These are phyloP conservation scores for Puccinellia tenuiflora DNA, from an alignment of 176 grass and related monocot genomes.

Conservation along the genomic window DNA sequence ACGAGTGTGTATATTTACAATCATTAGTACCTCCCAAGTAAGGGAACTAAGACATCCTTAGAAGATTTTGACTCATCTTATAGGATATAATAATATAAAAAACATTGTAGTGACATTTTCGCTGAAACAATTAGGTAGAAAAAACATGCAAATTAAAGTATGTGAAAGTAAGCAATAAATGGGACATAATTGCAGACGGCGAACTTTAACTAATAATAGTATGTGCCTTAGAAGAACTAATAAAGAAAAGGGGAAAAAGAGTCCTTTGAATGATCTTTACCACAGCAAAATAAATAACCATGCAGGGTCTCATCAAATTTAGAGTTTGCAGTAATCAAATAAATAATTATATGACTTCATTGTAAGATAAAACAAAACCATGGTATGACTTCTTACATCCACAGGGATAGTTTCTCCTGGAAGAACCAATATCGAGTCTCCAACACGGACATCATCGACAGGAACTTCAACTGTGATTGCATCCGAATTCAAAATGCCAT, in stretches of 20 bases:
- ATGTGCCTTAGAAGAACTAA: not conserved
- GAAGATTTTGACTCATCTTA: not conserved
- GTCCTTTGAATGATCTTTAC: not conserved
- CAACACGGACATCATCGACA: constrained; percentile 86
- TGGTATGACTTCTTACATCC: constrained; percentile 58
- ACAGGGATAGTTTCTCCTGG: constrained; percentile 95
- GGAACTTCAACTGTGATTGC: constrained; percentile 87
- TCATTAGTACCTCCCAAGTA: not conserved
- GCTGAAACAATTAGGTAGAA: not conserved
- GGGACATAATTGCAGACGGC: not conserved
- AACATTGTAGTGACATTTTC: not conserved
- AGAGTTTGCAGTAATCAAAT: not conserved
- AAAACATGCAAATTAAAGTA: not conserved
- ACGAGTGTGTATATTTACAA: not conserved
- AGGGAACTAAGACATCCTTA: not conserved
- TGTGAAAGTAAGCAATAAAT: not conserved
- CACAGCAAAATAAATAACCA: not conserved
- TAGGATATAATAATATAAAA: not conserved
- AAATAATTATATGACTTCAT: not conserved
- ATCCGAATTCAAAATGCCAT: constrained; percentile 57
- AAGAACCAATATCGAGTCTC: constrained; percentile 87
- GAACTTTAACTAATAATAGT: not conserved
- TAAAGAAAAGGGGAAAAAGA: not conserved
- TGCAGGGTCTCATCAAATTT: not conserved
- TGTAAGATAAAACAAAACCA: constrained; percentile 14